Evolutionary conservation across 1,139 yeast genomes (phyloP).

Genomic region (Magnusiomyces ingens): DNA sequence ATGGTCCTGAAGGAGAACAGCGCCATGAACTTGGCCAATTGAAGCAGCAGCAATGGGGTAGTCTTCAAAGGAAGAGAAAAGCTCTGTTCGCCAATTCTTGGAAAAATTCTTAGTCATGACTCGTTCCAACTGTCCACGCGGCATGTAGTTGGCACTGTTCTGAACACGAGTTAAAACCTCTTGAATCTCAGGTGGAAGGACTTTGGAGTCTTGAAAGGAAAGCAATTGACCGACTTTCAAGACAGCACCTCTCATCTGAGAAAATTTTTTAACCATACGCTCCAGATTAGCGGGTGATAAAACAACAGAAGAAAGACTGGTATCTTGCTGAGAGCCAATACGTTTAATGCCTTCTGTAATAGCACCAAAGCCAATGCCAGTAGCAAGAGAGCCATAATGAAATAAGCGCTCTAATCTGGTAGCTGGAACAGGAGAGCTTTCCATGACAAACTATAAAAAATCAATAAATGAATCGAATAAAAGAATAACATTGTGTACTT

Average conservation of each 20-base stretch:
- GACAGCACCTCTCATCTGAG: constrained; percentile 98
- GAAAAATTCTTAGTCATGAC: constrained; percentile 75
- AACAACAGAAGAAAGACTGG: constrained; percentile 54
- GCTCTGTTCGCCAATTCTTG: constrained; percentile 61
- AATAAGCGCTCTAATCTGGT: constrained; percentile 78
- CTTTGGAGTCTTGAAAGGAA: constrained; percentile 80
- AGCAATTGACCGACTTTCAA: constrained; percentile 91
- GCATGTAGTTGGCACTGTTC: constrained; percentile 95
- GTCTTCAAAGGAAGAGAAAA: constrained; percentile 70
- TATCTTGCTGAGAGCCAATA: constrained; percentile 39
- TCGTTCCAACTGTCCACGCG: constrained; percentile 76
- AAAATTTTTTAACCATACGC: constrained; percentile 75
- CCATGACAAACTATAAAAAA: constrained; percentile 40
- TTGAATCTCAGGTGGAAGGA: constrained; percentile 80
- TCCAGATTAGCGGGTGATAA: constrained; percentile 81
- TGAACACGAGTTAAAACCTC: constrained; percentile 77
- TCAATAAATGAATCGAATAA: neutral
- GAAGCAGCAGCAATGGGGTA: constrained; percentile 97
- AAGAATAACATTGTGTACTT: neutral
- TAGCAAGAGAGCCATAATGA: constrained; percentile 90
- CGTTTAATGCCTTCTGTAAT: constrained; percentile 72
- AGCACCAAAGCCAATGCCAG: constrained; percentile 83
- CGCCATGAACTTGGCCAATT: constrained; percentile 92
- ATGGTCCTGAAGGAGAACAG: constrained; percentile 49
- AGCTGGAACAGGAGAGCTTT: constrained; percentile 71